Conservation (phyloP, 83 land plant species). For the Isoetes engelmannii region DNA sequence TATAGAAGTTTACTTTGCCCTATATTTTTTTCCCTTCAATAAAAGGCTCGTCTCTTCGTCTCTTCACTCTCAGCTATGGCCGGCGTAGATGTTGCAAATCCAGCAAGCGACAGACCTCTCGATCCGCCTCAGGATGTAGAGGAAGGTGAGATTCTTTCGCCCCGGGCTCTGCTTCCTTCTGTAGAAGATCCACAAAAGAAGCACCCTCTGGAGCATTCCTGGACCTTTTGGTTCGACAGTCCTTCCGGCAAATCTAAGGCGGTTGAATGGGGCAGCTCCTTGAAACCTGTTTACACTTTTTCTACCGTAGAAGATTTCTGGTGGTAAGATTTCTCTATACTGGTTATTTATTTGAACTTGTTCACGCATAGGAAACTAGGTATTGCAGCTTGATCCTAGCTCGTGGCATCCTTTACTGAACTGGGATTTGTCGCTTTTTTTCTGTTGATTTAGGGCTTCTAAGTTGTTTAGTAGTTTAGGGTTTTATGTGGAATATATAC, state of each 20-base stretch:
- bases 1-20: too few species aligned
- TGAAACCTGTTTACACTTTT: conserved; percentile 55
- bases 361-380: neutral
- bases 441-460: neutral
- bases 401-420: neutral
- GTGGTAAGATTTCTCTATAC: conserved; percentile 44
- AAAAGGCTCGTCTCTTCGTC: too few species aligned
- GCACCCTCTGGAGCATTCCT: conserved; percentile 49
- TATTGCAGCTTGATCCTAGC: neutral
- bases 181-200: conserved; percentile 8
- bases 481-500: neutral
- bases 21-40: too few species aligned
- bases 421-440: neutral
- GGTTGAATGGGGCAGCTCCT: conserved; percentile 68
- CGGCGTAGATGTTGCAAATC: too few species aligned
- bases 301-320: conserved; percentile 77
- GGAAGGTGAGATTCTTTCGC: too few species aligned
- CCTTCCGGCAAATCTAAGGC: conserved; percentile 53
- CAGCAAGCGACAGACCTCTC: too few species aligned
- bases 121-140: too few species aligned
- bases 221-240: conserved; percentile 87
- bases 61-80: too few species aligned
- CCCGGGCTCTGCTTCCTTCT: too few species aligned
- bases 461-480: neutral
- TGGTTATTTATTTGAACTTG: neutral